Evolutionary conservation across 2,329 filamentous ascomycete genomes (phyloP).

Genomic region (Emergomyces pasteurianus): DNA sequence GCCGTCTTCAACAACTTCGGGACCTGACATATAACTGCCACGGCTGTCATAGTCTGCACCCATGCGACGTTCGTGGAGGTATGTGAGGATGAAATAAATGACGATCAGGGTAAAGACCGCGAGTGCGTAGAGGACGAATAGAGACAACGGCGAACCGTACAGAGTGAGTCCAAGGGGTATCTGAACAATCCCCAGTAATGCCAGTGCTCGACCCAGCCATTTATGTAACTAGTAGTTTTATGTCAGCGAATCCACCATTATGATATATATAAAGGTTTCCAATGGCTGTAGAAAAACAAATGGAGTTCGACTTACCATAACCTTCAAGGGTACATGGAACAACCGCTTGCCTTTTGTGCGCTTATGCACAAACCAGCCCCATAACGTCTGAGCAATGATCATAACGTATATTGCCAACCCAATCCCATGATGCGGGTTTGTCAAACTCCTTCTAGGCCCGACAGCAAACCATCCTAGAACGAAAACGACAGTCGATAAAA

Average conservation of each 20-base stretch:
- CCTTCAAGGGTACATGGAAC: conserved; percentile 44
- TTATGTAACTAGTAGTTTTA: conserved; percentile 56
- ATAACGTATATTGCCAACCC: conserved; percentile 52
- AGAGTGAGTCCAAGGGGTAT: conserved; percentile 80
- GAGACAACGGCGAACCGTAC: conserved; percentile 74
- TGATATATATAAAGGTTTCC: conserved; percentile 2
- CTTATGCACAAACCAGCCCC: conserved; percentile 46
- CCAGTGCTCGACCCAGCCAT: conserved; percentile 69
- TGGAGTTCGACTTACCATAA: conserved; percentile 36
- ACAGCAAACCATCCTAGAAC: conserved; percentile 53
- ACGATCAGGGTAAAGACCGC: conserved; percentile 63
- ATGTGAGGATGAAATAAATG: conserved; percentile 69
- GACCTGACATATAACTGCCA: conserved; percentile 44
- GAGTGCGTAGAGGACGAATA: conserved; percentile 77
- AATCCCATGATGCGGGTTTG: conserved; percentile 57
- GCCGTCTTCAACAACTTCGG: conserved; percentile 39
- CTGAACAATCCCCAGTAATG: conserved; percentile 73
- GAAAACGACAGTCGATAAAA: conserved; percentile 50
- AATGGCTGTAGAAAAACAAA: neutral
- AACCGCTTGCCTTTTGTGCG: conserved; percentile 41
- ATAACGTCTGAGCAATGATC: conserved; percentile 46
- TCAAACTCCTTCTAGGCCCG: conserved; percentile 46
- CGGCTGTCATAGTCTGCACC: conserved; percentile 46
- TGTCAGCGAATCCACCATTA: neutral
- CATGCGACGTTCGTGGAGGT: conserved; percentile 47